Conservation (phyloP, 345 rosid species). For the Conringia planisiliqua region DNA sequence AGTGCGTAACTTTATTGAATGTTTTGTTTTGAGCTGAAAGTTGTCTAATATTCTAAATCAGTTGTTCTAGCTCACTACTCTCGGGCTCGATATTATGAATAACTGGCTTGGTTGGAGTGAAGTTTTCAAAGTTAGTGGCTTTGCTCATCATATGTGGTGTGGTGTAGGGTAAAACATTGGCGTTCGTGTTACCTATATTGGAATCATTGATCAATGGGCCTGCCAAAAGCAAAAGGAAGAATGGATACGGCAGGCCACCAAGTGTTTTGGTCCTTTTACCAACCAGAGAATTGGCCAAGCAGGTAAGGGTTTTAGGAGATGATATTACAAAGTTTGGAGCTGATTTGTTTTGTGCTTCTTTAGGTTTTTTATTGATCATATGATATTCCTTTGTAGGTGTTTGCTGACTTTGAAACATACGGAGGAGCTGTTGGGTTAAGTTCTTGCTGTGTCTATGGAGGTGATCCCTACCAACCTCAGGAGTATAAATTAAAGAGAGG, state of each 20-base stretch:
- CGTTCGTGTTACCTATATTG: constrained; percentile 92
- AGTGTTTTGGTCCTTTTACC: constrained; percentile 92
- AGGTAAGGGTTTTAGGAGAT: constrained; percentile 41
- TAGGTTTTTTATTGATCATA: neutral
- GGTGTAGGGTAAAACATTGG: constrained; percentile 88
- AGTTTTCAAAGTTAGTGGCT: neutral
- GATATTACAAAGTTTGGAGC: neutral
- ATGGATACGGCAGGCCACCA: constrained; percentile 81
- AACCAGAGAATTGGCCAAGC: constrained; percentile 89
- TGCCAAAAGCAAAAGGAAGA: constrained; percentile 52
- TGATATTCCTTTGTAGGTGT: constrained; percentile 43
- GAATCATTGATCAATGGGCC: constrained; percentile 81
- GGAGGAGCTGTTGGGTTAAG: constrained; percentile 74
- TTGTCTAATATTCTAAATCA: neutral
- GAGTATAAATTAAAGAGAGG: constrained; percentile 69
- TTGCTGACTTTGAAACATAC: constrained; percentile 75
- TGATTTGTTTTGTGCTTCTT: neutral
- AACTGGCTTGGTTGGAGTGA: neutral
- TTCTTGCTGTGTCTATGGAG: constrained; percentile 91
- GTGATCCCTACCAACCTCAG: constrained; percentile 64
- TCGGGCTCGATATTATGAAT: neutral
- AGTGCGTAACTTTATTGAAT: neutral
- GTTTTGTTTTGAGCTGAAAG: neutral
- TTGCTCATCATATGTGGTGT: constrained; percentile 17
- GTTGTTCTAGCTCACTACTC: neutral